Conservation (phyloP, 1,284 basidiomycete species). For the Austroboletus rostrupii region DNA sequence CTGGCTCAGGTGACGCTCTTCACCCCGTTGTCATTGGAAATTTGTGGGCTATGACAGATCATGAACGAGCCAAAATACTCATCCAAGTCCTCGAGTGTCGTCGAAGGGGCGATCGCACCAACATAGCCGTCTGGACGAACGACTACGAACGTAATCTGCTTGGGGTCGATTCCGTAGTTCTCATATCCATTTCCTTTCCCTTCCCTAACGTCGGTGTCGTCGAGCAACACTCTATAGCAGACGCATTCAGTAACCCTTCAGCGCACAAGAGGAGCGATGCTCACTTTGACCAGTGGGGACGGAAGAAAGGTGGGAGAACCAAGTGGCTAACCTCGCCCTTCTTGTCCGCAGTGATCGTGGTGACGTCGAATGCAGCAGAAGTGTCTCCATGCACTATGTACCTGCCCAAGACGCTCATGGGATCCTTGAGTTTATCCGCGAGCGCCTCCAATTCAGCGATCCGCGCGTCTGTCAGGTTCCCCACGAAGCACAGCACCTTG, state of each 20-base stretch:
- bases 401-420: neutral
- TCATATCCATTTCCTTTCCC: neutral
- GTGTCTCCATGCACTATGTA: neutral
- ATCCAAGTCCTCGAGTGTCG: neutral
- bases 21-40: neutral
- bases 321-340: neutral
- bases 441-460: neutral
- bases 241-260: neutral
- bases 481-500: neutral
- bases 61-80: too few relatives aligned
- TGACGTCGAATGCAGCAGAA: neutral
- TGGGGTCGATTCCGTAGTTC: neutral
- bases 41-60: neutral
- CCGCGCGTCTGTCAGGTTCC: neutral
- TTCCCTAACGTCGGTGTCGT: neutral
- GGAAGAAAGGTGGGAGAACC: neutral
- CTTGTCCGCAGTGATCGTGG: neutral
- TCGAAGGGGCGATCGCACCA: conserved; percentile 5
- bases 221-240: neutral
- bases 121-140: conserved; percentile 14
- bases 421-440: neutral
- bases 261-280: neutral
- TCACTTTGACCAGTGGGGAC: neutral
- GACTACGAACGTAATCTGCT: neutral
- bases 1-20: too few relatives aligned